Evolutionary conservation across 345 rosid species (phyloP).

Genomic region (Nasturtium officinale): DNA sequence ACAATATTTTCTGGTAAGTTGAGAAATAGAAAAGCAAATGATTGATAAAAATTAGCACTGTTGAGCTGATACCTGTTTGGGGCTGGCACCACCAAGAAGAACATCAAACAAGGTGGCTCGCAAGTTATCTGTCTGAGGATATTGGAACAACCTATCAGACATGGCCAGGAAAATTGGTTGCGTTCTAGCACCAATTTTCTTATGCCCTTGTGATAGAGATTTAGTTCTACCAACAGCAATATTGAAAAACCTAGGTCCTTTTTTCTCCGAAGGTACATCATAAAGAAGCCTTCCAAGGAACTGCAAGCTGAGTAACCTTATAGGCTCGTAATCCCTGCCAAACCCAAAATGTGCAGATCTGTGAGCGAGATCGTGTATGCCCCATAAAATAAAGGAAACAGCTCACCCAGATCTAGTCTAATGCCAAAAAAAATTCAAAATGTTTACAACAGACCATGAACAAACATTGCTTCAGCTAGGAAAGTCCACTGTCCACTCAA

Average conservation of each 20-base stretch:
- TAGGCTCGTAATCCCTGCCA: slow-evolving; percentile 81
- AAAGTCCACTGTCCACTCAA: slow-evolving; percentile 14
- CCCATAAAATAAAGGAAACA: slow-evolving; percentile 14
- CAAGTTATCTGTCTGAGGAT: slow-evolving; percentile 80
- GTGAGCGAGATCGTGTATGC: slow-evolving; percentile 6
- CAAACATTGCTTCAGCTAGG: slow-evolving; percentile 24
- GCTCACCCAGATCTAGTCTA: slow-evolving; percentile 13
- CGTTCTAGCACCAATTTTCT: slow-evolving; percentile 59
- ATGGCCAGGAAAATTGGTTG: slow-evolving; percentile 73
- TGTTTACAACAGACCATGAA: slow-evolving; percentile 15
- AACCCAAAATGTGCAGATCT: slow-evolving; percentile 17
- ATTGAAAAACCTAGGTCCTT: slow-evolving; percentile 76
- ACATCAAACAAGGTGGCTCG: slow-evolving; percentile 91
- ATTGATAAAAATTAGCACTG: slow-evolving; percentile 4
- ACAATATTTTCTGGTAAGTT: slow-evolving; percentile 22
- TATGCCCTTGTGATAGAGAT: slow-evolving; percentile 62
- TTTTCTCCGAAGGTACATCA: slow-evolving; percentile 87
- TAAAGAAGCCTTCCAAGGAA: slow-evolving; percentile 88
- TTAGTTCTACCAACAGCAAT: slow-evolving; percentile 77
- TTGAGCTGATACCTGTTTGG: slow-evolving; percentile 73
- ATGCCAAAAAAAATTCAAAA: neutral
- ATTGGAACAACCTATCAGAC: slow-evolving; percentile 74
- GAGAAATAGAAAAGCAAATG: slow-evolving; percentile 13
- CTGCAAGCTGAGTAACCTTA: slow-evolving; percentile 93
- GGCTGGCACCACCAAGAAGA: slow-evolving; percentile 99